These are phyloP conservation scores for Pseudogymnoascus sp. DNA, from an alignment of 2,329 filamentous ascomycete genomes.

Conservation along the genomic window DNA sequence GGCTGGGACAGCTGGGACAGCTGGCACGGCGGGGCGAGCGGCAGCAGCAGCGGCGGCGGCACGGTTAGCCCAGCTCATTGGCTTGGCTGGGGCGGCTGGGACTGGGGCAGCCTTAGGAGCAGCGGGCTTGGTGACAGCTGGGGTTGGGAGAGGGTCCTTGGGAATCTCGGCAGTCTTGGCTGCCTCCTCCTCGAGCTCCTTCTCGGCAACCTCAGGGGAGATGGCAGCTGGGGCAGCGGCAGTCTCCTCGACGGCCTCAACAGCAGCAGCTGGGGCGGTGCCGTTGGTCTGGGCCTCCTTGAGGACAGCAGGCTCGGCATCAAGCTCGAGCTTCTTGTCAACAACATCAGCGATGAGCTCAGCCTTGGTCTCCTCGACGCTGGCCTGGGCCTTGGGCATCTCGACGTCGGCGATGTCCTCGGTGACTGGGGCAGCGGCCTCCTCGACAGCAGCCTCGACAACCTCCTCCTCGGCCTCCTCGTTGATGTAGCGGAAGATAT, in stretches of 20 bases:
- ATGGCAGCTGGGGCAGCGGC: slow-evolving; percentile 23
- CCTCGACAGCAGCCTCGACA: slow-evolving; percentile 35
- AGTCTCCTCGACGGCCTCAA: slow-evolving; percentile 32
- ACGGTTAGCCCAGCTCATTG: slow-evolving; percentile 70
- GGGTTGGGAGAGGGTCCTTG: slow-evolving; percentile 52
- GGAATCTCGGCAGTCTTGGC: slow-evolving; percentile 51
- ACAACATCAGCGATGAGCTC: slow-evolving; percentile 47
- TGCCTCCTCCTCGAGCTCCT: slow-evolving; percentile 29
- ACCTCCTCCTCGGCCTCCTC: slow-evolving; percentile 73
- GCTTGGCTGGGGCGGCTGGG: slow-evolving; percentile 51
- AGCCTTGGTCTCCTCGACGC: slow-evolving; percentile 30
- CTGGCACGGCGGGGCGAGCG: slow-evolving; percentile 40
- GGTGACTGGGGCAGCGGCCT: slow-evolving; percentile 14
- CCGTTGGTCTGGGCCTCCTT: slow-evolving; percentile 38
- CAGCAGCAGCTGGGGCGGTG: slow-evolving; percentile 31
- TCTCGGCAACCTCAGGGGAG: slow-evolving; percentile 7
- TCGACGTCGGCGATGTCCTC: slow-evolving; percentile 23
- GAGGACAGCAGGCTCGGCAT: slow-evolving; percentile 30
- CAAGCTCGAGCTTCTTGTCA: slow-evolving; percentile 66
- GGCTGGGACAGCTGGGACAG: slow-evolving; percentile 38
- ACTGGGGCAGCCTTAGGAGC: slow-evolving; percentile 34
- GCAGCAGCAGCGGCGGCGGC: slow-evolving; percentile 51
- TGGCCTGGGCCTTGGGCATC: slow-evolving; percentile 26
- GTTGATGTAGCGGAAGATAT: slow-evolving; percentile 90
- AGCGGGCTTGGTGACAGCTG: slow-evolving; percentile 36